Base-by-base conservation (phyloP, 164 flowering plant species). In the Litsea cubeba region DNA sequence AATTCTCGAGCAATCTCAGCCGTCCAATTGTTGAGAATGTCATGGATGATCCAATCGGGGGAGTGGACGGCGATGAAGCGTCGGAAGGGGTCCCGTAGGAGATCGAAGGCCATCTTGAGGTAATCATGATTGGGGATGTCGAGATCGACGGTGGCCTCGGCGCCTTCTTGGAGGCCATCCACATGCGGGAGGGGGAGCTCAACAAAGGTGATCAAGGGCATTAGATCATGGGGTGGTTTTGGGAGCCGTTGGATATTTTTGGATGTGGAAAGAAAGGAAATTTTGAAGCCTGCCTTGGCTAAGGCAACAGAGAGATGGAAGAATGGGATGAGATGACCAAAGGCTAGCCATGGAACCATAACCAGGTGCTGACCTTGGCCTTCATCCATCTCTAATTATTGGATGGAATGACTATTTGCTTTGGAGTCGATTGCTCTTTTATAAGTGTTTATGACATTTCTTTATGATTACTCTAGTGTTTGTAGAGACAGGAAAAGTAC, bases 11-110 rank as follows among this genome's bases (percentile, higher is more conserved):
- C 83, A 1, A 83, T 70, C 5, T 66, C 64, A 0, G 76, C 62
- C 24, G 72, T 24, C 87, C 85, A 83, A 22, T 73, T 62, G n/a
- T 78, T 17, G 15, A 79, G 73, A 14, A 78, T 73, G 26, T 86
- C 86, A 32, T 70, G 51, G 23, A 84, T 70, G 35, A 84, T 66
- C 87, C 85, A 84, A 22, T 84, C n/a, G 0, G 84, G 83, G 5
- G 20, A 5, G 2, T 73, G 17, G 15, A 50, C 32, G 49, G 67
- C 69, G 8, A 82, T 28, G 30, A 84, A 74, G 40, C 25, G 17
- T 17, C 76, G 28, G n/a, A 84, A 12, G 1, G 75, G 70, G 3
- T 30, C 51, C 5, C 57, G 20, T 0, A 82, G 69, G 2, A 49
- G 49, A 46, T 82, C 84, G 30, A 65, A 81, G 23, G 87, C 85